These are phyloP conservation scores for Heliosperma pusillum DNA, from an alignment of 148 eudicot genomes.

Conservation along the genomic window DNA sequence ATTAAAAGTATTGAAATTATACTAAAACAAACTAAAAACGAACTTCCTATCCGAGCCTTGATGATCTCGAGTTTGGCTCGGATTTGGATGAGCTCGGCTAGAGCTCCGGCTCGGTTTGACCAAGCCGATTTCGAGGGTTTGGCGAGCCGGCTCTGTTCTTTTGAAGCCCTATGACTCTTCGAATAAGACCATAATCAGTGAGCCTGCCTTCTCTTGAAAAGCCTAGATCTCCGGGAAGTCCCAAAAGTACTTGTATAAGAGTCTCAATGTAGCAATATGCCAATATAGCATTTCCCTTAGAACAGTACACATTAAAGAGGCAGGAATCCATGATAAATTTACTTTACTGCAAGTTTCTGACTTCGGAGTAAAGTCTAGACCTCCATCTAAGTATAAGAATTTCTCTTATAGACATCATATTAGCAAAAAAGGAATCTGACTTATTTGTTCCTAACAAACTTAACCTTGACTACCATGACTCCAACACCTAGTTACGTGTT, in stretches of 20 bases:
- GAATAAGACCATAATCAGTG: not conserved
- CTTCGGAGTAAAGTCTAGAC: not conserved
- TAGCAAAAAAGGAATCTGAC: no score
- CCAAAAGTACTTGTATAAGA: not conserved
- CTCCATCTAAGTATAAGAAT: not conserved
- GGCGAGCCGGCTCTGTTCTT: no score
- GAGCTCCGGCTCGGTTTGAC: no score
- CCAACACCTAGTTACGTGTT: not conserved
- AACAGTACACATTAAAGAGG: constrained; percentile 8
- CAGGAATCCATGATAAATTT: not conserved
- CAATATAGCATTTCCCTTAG: not conserved
- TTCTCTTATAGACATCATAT: not conserved
- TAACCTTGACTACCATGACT: not conserved
- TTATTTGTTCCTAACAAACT: not conserved
- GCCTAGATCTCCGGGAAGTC: not conserved
- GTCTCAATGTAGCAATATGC: not conserved
- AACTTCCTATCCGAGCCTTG: no score
- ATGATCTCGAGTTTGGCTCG: no score
- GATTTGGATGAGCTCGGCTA: no score
- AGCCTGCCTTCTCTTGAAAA: not conserved
- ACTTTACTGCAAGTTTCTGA: not conserved
- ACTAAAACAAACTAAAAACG: no score
- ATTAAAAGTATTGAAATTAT: no score
- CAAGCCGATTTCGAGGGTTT: no score
- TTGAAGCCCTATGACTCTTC: not conserved